These are phyloP conservation scores for Pseudophaeomoniella oleicola DNA, from an alignment of 2,329 filamentous ascomycete species.

Conservation along the genomic window DNA sequence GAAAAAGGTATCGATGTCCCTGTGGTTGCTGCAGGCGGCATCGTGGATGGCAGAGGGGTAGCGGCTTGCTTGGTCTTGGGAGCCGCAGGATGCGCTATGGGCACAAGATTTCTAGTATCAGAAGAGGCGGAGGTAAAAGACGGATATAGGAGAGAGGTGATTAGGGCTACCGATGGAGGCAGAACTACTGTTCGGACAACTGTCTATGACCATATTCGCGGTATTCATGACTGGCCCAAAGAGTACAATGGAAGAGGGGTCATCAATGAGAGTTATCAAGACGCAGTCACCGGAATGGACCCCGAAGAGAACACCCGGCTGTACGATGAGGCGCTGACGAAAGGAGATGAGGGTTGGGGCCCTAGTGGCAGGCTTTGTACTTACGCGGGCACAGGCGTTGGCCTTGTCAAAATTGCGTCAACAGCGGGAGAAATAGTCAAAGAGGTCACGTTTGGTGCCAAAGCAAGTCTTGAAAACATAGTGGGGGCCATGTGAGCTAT, in stretches of 20 bases:
- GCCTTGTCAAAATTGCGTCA: conserved; percentile 27
- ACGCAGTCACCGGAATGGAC: conserved; percentile 23
- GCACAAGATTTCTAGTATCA: conserved; percentile 47
- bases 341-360: conserved; percentile 34
- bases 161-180: conserved; percentile 37
- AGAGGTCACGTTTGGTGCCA: conserved; percentile 15
- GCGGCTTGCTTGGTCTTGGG: conserved; percentile 37
- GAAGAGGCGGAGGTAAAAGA: conserved; percentile 32
- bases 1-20: conserved; percentile 12
- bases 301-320: conserved; percentile 25
- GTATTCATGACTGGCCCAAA: conserved; percentile 43
- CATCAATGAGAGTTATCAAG: conserved; percentile 38
- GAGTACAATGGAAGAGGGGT: conserved; percentile 44
- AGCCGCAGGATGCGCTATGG: conserved; percentile 42
- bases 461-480: no score
- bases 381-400: conserved; percentile 33
- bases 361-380: conserved; percentile 34
- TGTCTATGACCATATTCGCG: conserved; percentile 40
- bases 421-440: conserved; percentile 25
- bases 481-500: no score
- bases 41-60: conserved; percentile 36
- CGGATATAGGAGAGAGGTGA: conserved; percentile 35
- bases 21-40: conserved; percentile 38
- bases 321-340: conserved; percentile 31
- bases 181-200: conserved; percentile 33